A percentile compares a stretch with the other conserved stretches of the same genome.
Evolutionary conservation across 352 stramenopile genomes (phyloP).

Genomic region (Pythium grandisporangium): DNA sequence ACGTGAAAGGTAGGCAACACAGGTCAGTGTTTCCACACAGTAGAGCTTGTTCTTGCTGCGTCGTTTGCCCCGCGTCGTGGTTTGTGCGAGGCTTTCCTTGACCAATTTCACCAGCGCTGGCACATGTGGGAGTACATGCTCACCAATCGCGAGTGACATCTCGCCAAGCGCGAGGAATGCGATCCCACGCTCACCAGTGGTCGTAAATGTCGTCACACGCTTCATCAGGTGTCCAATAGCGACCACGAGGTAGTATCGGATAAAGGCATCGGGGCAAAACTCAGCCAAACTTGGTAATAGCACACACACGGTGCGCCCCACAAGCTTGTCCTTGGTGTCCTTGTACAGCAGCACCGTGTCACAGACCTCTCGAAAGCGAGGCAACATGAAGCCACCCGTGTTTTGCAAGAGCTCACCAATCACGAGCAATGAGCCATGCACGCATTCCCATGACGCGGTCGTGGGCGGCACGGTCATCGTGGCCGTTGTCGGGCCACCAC

Average conservation of each 20-base stretch:
- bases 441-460: constrained; percentile 54
- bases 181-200: constrained; percentile 55
- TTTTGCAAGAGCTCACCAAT: constrained; percentile 93
- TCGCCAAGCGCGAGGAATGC: constrained; percentile 92
- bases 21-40: constrained; percentile 77
- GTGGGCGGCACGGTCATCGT: constrained; percentile 1
- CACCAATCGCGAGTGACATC: constrained; percentile 85
- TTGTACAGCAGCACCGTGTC: constrained; percentile 91
- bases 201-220: constrained; percentile 50
- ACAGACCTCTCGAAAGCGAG: constrained; percentile 94
- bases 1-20: constrained; percentile 65
- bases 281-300: constrained; percentile 92
- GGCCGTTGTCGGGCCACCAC: no score
- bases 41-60: constrained; percentile 63
- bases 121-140: constrained; percentile 81
- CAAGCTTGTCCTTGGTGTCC: constrained; percentile 77
- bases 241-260: constrained; percentile 88
- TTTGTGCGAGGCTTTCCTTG: constrained; percentile 57
- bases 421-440: constrained; percentile 94
- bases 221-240: constrained; percentile 81
- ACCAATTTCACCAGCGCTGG: constrained; percentile 72
- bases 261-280: constrained; percentile 91
- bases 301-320: constrained; percentile 72
- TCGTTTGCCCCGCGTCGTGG: constrained; percentile 29
- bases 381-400: constrained; percentile 95